Conservation (phyloP, 2,329 filamentous ascomycete species). For the Chaetothyriales sp. region DNA sequence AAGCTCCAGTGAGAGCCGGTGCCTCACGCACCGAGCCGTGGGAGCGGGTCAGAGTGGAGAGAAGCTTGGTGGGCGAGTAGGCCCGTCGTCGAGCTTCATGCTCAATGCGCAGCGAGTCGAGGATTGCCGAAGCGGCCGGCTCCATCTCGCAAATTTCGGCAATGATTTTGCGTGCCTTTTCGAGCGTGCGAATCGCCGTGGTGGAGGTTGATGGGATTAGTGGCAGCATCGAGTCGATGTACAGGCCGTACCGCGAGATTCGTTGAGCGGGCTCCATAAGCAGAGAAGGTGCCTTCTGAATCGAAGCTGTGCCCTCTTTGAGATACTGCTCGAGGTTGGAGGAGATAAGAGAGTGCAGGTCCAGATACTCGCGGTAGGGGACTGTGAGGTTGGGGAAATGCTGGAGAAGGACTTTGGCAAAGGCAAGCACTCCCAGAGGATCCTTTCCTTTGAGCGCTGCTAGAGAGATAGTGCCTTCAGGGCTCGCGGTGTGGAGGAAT, state of each 20-base stretch:
- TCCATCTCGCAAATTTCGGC: conserved; percentile 95
- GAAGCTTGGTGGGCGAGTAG: conserved; percentile 17
- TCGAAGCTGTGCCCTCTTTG: conserved; percentile 56
- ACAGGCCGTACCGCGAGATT: conserved; percentile 81
- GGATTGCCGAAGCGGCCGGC: conserved; percentile 39
- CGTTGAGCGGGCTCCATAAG: conserved; percentile 94
- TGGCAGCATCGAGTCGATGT: conserved; percentile 74
- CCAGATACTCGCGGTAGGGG: conserved; percentile 87
- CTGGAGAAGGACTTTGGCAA: conserved; percentile 69
- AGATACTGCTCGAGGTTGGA: conserved; percentile 66
- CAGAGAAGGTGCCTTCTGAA: conserved; percentile 74
- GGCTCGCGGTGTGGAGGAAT: conserved; percentile 10
- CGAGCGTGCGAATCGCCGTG: conserved; percentile 43
- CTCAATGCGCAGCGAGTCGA: conserved; percentile 18
- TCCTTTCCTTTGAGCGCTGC: conserved; percentile 47
- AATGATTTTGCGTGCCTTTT: conserved; percentile 84
- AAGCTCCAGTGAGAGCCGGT: conserved; percentile 11
- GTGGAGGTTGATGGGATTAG: conserved; percentile 16
- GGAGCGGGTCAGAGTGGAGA: conserved; percentile 14
- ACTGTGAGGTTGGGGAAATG: conserved; percentile 90
- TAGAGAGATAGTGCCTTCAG: conserved; percentile 23
- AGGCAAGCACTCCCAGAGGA: conserved; percentile 60
- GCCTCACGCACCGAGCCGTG: conserved; percentile 15
- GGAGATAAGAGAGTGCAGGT: conserved; percentile 75
- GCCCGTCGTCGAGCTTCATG: conserved; percentile 15